These are phyloP conservation scores for Xylaria digitata DNA, from an alignment of 2,329 filamentous ascomycete species.

Conservation along the genomic window DNA sequence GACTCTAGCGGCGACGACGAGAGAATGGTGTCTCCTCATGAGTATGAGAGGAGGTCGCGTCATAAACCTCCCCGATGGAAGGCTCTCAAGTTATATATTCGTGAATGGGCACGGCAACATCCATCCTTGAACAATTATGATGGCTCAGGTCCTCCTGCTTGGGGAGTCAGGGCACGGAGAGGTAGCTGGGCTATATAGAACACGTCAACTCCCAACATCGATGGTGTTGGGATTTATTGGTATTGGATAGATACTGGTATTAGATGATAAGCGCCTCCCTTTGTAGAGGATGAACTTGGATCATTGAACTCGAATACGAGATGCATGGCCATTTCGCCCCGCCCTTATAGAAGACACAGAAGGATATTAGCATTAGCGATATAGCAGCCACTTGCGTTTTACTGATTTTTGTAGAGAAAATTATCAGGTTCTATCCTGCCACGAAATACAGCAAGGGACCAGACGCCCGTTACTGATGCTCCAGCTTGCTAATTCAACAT, in stretches of 20 bases:
- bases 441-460: neutral
- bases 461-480: neutral
- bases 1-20: conserved; percentile 48
- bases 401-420: neutral
- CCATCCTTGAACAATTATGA: conserved; percentile 76
- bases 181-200: conserved; percentile 78
- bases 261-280: conserved; percentile 23
- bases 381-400: conserved; percentile 12
- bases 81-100: conserved; percentile 84
- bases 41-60: conserved; percentile 61
- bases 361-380: conserved; percentile 23
- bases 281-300: conserved; percentile 18
- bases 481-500: neutral
- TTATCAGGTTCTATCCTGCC: neutral
- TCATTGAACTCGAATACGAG: conserved; percentile 10
- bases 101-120: conserved; percentile 90
- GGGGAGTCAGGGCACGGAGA: conserved; percentile 74
- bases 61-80: conserved; percentile 74
- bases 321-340: conserved; percentile 4
- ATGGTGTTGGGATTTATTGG: conserved; percentile 19
- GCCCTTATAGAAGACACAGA: conserved; percentile 11
- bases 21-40: conserved; percentile 52
- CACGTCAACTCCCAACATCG: conserved; percentile 5
- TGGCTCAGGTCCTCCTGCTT: conserved; percentile 67
- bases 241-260: conserved; percentile 25